A percentile compares a stretch with the other conserved stretches of the same genome.
Evolutionary conservation across 1,284 basidiomycete genomes (phyloP).

Genomic region (Tilletiaria anomala): DNA sequence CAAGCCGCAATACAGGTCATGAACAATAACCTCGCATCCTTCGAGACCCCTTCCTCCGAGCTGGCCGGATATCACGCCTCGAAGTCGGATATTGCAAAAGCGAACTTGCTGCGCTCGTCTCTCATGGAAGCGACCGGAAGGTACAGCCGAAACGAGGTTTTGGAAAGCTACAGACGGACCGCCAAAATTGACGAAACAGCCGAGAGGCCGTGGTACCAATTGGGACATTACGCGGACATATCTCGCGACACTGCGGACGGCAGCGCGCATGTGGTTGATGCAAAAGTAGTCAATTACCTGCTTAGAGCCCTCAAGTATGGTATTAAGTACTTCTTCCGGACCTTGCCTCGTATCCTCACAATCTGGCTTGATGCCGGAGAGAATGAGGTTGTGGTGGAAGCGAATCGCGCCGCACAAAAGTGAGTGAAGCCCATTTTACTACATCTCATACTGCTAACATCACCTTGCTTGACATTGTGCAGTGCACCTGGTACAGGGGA

Average conservation of each 20-base stretch:
- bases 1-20: slow-evolving; percentile 78
- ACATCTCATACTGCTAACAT: too few relatives aligned
- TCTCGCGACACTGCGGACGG: slow-evolving; percentile 43
- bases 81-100: slow-evolving; percentile 46
- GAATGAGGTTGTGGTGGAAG: slow-evolving; percentile 30
- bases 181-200: slow-evolving; percentile 44
- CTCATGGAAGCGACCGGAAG: slow-evolving; percentile 87
- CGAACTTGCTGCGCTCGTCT: slow-evolving; percentile 68
- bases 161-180: slow-evolving; percentile 33
- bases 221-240: slow-evolving; percentile 22
- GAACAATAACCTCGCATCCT: slow-evolving; percentile 54
- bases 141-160: slow-evolving; percentile 53
- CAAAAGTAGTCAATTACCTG: slow-evolving; percentile 55
- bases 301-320: slow-evolving; percentile 62
- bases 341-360: slow-evolving; percentile 80
- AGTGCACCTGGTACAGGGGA: too few relatives aligned
- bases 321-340: slow-evolving; percentile 93
- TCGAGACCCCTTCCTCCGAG: slow-evolving; percentile 4
- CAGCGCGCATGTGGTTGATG: slow-evolving; percentile 20
- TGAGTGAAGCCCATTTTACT: too few relatives aligned
- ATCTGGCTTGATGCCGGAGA: slow-evolving; percentile 93
- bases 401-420: too few relatives aligned
- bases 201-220: slow-evolving; percentile 44
- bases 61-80: background rate
- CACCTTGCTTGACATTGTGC: too few relatives aligned